These are phyloP conservation scores for Hypseocharis bilobata DNA, from an alignment of 441 rosid genomes.

Conservation along the genomic window DNA sequence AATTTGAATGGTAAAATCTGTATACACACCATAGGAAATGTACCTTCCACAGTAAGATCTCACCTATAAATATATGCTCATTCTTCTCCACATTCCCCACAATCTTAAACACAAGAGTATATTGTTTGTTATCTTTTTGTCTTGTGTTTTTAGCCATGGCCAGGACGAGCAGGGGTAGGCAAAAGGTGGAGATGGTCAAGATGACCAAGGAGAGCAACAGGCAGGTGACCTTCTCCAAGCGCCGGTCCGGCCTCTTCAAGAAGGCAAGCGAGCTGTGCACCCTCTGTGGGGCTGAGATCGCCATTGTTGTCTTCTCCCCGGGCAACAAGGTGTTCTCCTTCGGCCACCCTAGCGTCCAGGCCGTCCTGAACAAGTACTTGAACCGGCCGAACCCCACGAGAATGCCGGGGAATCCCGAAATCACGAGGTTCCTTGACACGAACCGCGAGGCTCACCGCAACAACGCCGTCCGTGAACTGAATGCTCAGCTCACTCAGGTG, in stretches of 20 bases:
- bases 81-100: not conserved
- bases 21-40: too few relatives aligned
- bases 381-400: slow-evolving; percentile 14
- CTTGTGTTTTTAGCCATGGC: slow-evolving; percentile 24
- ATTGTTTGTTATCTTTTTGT: not conserved
- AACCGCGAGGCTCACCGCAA: slow-evolving; percentile 4
- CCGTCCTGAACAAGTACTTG: slow-evolving; percentile 25
- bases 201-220: slow-evolving; percentile 43
- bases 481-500: slow-evolving; percentile 16
- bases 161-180: slow-evolving; percentile 33
- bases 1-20: too few relatives aligned
- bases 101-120: not conserved
- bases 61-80: not conserved
- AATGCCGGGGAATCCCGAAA: too few relatives aligned
- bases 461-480: not conserved
- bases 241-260: slow-evolving; percentile 44
- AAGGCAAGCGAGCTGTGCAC: slow-evolving; percentile 53
- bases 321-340: slow-evolving; percentile 44
- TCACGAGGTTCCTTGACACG: too few relatives aligned
- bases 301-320: slow-evolving; percentile 41
- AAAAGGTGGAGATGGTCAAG: slow-evolving; percentile 45
- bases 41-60: not conserved
- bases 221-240: slow-evolving; percentile 53
- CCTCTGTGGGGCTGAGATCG: slow-evolving; percentile 45
- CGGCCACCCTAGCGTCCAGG: slow-evolving; percentile 45